Conservation (phyloP, 2,329 filamentous ascomycete species). For the Eurotiales sp. region DNA sequence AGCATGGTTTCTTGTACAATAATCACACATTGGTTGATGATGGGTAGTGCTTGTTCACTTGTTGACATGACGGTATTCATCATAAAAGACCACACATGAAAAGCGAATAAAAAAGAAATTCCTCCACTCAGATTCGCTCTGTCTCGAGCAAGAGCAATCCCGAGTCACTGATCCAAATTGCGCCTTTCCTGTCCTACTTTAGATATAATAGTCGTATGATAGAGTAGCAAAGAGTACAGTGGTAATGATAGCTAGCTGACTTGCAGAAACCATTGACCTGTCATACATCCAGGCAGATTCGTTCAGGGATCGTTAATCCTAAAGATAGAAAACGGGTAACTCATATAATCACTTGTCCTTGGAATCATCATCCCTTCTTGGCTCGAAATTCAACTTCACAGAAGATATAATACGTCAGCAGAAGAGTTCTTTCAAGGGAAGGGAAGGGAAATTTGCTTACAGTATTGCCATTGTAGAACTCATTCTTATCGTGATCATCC, state of each 20-base stretch:
- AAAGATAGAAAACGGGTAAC: too few species aligned
- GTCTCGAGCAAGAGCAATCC: constrained; percentile 11
- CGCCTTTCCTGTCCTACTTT: neutral
- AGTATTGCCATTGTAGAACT: constrained; percentile 90
- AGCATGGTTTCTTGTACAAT: constrained; percentile 10
- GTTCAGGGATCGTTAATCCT: neutral
- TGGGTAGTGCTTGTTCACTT: constrained; percentile 2
- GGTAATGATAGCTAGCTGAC: too few species aligned
- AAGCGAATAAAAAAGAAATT: constrained; percentile 11
- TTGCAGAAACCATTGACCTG: too few species aligned
- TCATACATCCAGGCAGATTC: too few species aligned
- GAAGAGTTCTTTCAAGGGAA: constrained; percentile 18
- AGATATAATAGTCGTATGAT: too few species aligned
- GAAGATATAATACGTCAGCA: constrained; percentile 8
- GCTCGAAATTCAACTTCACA: constrained; percentile 63
- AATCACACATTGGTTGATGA: constrained; percentile 8
- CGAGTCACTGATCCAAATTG: constrained; percentile 7
- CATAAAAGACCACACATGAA: neutral
- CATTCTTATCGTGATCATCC: constrained; percentile 56
- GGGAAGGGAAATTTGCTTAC: constrained; percentile 49
- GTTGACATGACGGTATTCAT: constrained; percentile 6
- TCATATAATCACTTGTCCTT: constrained; percentile 27
- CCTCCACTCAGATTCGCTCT: constrained; percentile 11
- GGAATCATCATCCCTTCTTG: constrained; percentile 58
- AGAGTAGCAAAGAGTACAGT: too few species aligned